phyloP scores from a whole-genome alignment of 306 rosid species.

The Carpinus viminea region DNA sequence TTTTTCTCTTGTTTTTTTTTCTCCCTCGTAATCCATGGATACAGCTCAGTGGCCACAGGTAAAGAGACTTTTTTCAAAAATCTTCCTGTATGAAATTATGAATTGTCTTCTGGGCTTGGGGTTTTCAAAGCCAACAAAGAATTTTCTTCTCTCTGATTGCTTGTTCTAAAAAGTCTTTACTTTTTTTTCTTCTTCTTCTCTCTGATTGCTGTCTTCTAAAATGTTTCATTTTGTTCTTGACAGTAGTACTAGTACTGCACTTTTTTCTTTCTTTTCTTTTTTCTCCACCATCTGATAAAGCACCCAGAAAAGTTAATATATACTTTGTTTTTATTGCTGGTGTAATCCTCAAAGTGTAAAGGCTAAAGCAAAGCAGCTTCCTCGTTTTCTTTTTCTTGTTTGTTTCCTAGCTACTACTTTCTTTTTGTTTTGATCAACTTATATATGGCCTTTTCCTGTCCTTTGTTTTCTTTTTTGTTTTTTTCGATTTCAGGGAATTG shows the following conservation, averaged over 20 bases:
- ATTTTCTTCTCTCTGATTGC: slow-evolving; percentile 38
- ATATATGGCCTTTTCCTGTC: slow-evolving; percentile 26
- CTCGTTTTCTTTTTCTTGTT: slow-evolving; percentile 42
- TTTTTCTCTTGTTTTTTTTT: slow-evolving; percentile 40
- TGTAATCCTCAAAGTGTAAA: slow-evolving; percentile 52
- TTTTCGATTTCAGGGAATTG: slow-evolving; percentile 44
- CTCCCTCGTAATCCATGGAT: slow-evolving; percentile 73
- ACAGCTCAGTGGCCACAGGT: slow-evolving; percentile 99
- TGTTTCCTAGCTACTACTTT: slow-evolving; percentile 35
- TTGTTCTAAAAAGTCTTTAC: slow-evolving; percentile 25
- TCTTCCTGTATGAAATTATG: slow-evolving; percentile 54
- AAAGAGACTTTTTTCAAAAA: slow-evolving; percentile 39
- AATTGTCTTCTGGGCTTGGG: slow-evolving; percentile 24
- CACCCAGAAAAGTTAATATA: slow-evolving; percentile 35
- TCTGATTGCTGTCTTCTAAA: slow-evolving; percentile 31
- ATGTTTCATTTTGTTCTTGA: slow-evolving; percentile 48
- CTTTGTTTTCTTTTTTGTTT: not conserved
- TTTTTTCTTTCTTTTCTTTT: slow-evolving; percentile 40
- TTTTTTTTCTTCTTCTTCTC: slow-evolving; percentile 43
- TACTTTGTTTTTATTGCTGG: slow-evolving; percentile 44
- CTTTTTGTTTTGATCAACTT: slow-evolving; percentile 21
- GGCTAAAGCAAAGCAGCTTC: slow-evolving; percentile 13
- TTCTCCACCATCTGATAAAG: slow-evolving; percentile 49
- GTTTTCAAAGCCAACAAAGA: slow-evolving; percentile 40
- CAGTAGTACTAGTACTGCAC: slow-evolving; percentile 44